A percentile compares a stretch with the other conserved stretches of the same genome.
phyloP scores from a whole-genome alignment of 2,329 filamentous ascomycete species.

The Sporothrix protearum region DNA sequence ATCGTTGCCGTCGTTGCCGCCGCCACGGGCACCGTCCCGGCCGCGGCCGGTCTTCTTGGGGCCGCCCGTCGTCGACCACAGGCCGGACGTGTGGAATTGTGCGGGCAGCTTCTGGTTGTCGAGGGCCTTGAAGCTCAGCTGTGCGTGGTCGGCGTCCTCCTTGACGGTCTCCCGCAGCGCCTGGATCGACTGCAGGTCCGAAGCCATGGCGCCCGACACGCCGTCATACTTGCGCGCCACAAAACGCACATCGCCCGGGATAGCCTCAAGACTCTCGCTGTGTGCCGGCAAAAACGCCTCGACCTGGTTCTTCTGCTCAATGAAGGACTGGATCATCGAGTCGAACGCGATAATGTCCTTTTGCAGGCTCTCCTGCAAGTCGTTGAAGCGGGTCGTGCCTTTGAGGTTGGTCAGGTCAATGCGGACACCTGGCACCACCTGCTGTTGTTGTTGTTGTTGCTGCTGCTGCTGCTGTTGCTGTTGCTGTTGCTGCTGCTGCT shows the following conservation, averaged over 20 bases:
- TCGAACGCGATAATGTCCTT: constrained; percentile 75
- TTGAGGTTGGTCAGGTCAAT: constrained; percentile 76
- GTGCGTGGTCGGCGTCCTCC: constrained; percentile 42
- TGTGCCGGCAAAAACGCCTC: constrained; percentile 62
- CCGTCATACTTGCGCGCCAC: constrained; percentile 45
- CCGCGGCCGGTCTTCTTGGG: constrained; percentile 25
- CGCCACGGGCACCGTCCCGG: constrained; percentile 35
- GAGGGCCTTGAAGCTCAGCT: constrained; percentile 45
- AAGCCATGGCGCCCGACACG: constrained; percentile 40
- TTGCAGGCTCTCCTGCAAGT: constrained; percentile 78
- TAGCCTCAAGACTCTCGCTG: constrained; percentile 38
- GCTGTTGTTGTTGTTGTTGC: constrained; percentile 47
- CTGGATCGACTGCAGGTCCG: constrained; percentile 43
- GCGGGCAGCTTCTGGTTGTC: constrained; percentile 47
- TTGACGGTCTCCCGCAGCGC: constrained; percentile 42
- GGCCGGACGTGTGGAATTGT: constrained; percentile 48
- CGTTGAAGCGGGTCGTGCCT: constrained; percentile 86
- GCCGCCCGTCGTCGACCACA: constrained; percentile 45
- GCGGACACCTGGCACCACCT: constrained; percentile 65
- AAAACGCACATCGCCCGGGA: constrained; percentile 45
- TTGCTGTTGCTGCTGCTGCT: constrained; percentile 43
- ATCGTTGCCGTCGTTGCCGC: constrained; percentile 39
- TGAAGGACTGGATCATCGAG: constrained; percentile 73
- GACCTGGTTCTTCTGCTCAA: constrained; percentile 72
- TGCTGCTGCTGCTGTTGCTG: constrained; percentile 42